A percentile compares a stretch with the other conserved stretches of the same genome.
These are phyloP conservation scores for Tulasnella sp. DNA, from an alignment of 768 basidiomycete species.

Conservation along the genomic window DNA sequence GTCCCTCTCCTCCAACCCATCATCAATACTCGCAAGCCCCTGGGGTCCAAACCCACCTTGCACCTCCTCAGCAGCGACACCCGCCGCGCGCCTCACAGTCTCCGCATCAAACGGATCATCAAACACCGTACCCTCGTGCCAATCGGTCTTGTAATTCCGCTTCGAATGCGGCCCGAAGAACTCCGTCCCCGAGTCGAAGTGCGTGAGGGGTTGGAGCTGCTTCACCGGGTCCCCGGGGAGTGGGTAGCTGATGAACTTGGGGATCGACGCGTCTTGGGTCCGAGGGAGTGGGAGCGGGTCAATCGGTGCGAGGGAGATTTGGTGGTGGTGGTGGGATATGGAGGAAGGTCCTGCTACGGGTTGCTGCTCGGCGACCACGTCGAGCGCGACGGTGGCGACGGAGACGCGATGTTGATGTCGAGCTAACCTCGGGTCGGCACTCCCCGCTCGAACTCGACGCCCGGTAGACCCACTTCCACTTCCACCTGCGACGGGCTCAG, in stretches of 20 bases:
- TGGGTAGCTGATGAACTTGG: not conserved
- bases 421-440: not conserved
- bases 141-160: conserved; percentile 3
- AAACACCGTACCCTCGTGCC: conserved; percentile 9
- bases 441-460: not conserved
- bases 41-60: not conserved
- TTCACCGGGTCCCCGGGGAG: not conserved
- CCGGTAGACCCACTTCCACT: too few relatives aligned
- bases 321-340: too few relatives aligned
- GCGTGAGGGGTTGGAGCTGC: not conserved
- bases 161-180: conserved; percentile 2
- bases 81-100: not conserved
- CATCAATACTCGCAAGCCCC: not conserved
- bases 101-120: conserved; percentile 10
- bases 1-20: not conserved
- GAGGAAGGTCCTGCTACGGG: not conserved
- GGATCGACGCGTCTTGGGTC: not conserved
- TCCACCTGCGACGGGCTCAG: not conserved
- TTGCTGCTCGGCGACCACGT: not conserved
- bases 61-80: not conserved
- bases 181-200: conserved; percentile 6
- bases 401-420: not conserved
- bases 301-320: not conserved
- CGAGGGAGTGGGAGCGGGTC: not conserved
- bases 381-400: not conserved